Base-by-base conservation (phyloP, 305 asterid genomes). In the Petunia hybrid region DNA sequence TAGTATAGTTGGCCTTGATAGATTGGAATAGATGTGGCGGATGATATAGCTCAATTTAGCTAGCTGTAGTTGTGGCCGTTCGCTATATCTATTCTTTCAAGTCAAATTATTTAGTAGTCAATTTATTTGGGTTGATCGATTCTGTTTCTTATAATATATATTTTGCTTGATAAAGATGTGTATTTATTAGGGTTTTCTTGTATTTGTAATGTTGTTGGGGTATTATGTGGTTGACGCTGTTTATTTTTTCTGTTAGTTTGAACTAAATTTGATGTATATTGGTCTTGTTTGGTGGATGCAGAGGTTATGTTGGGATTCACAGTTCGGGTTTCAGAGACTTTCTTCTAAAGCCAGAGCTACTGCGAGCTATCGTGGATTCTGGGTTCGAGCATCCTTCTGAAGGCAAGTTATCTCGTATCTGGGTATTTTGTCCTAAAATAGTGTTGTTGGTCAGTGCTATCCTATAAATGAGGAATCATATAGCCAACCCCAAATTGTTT, bases 381-480 rank as follows among this genome's bases (percentile, higher is more conserved):
- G 98, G 98, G 81, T 94, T 94, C 86, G 98, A 94, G 82, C 98
- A 94, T 91, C 98, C 98, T 57, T 94, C 98, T 0, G 98, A 94
- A 93, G 98, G 98, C 92, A 91, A 91, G 83, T 83, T 68, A 42
- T 51, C 56, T 68, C 22, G 4, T 68, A 68, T 43, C 8, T 43
- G 56, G 76, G 38, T n/a, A 43, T 16, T 2, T 68, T 68, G 14
- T 68, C 76, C 76, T 43, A 1, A 68, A 16, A 51, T 8, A 42
- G 43, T n/a, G 43, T 42, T 46, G 76, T 68, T 22, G n/a, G 43
- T 70, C 38, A 41, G 42, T 16, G 46, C 42, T 5, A 22, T 46
- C 43, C 16, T 46, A 8, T 69, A 45, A 69, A 69, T 22, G 31
- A 22, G 31, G 31, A 22, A 22, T 22, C 31, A 22, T 22, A 22